These are phyloP conservation scores for Clonostachys chloroleuca DNA, from an alignment of 2,329 filamentous ascomycete genomes.

Conservation along the genomic window DNA sequence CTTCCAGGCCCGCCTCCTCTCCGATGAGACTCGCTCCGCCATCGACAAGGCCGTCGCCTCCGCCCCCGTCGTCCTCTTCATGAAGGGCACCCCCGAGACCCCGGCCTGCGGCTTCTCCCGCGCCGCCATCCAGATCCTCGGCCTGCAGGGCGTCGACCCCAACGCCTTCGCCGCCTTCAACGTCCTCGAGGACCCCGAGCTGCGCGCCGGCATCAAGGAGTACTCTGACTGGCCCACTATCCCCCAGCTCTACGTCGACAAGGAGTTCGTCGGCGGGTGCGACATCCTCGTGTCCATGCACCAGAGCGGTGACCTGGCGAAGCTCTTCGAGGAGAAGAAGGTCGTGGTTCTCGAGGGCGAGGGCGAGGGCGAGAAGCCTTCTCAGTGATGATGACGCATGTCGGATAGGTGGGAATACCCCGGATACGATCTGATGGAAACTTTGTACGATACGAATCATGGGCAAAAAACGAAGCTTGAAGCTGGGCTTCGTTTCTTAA, in stretches of 20 bases:
- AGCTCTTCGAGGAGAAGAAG: conserved; percentile 86
- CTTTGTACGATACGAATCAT: no score
- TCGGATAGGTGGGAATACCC: no score
- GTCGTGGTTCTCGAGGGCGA: conserved; percentile 59
- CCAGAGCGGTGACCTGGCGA: conserved; percentile 88
- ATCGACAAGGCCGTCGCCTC: conserved; percentile 89
- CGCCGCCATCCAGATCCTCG: conserved; percentile 90
- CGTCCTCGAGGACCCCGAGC: conserved; percentile 84
- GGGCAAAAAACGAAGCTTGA: no score
- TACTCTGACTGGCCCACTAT: conserved; percentile 99
- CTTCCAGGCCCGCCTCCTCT: conserved; percentile 64
- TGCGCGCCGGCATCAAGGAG: conserved; percentile 93
- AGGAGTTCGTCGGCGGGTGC: conserved; percentile 96
- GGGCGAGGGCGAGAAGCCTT: conserved; percentile 4
- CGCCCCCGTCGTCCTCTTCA: conserved; percentile 93
- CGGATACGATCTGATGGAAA: no score
- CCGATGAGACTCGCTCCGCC: conserved; percentile 71
- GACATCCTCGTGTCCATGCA: conserved; percentile 98
- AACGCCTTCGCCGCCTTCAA: conserved; percentile 98
- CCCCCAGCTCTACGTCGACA: conserved; percentile 90
- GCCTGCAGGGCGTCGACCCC: conserved; percentile 91
- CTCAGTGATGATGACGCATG: no score
- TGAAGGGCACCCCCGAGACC: conserved; percentile 97
- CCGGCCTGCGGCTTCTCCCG: conserved; percentile 97
- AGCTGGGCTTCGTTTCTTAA: no score